Evolutionary conservation across 768 basidiomycete genomes (phyloP).

Genomic region (Kwoniella sp.): DNA sequence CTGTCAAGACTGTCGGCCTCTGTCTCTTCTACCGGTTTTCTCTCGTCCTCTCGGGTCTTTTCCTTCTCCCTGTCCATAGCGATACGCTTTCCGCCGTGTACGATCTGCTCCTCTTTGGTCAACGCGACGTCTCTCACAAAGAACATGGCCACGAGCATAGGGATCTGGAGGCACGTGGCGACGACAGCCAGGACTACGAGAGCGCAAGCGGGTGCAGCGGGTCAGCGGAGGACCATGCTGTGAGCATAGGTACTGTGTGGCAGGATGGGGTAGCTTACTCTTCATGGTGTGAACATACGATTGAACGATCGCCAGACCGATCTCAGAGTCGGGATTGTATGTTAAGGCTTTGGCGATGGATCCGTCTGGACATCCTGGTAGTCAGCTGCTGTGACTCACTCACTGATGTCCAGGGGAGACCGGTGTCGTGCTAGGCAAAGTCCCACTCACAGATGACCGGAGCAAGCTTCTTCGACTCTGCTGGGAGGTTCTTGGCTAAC

Average conservation of each 20-base stretch:
- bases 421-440: neutral
- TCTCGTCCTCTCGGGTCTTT: neutral
- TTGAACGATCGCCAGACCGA: conserved; percentile 5
- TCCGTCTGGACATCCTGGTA: neutral
- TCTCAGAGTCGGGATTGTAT: conserved; percentile 10
- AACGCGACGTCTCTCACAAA: conserved; percentile 4
- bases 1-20: neutral
- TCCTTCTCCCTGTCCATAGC: conserved; percentile 1
- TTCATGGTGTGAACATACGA: conserved; percentile 11
- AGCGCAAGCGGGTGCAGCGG: neutral
- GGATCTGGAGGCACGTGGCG: conserved; percentile 7
- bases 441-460: conserved; percentile 5
- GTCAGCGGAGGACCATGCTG: too few species aligned
- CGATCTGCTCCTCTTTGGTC: conserved; percentile 7
- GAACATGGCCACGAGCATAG: conserved; percentile 9
- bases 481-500: neutral
- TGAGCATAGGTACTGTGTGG: too few species aligned
- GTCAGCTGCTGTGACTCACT: neutral
- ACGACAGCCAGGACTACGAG: conserved; percentile 6
- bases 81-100: conserved; percentile 3
- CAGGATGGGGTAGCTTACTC: too few species aligned
- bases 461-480: conserved; percentile 1
- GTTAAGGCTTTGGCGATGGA: conserved; percentile 6
- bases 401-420: neutral
- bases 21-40: neutral